A percentile compares a stretch with the other conserved stretches of the same genome.
phyloP scores from a whole-genome alignment of 345 rosid species.

The Eutrema heterophyllum region DNA sequence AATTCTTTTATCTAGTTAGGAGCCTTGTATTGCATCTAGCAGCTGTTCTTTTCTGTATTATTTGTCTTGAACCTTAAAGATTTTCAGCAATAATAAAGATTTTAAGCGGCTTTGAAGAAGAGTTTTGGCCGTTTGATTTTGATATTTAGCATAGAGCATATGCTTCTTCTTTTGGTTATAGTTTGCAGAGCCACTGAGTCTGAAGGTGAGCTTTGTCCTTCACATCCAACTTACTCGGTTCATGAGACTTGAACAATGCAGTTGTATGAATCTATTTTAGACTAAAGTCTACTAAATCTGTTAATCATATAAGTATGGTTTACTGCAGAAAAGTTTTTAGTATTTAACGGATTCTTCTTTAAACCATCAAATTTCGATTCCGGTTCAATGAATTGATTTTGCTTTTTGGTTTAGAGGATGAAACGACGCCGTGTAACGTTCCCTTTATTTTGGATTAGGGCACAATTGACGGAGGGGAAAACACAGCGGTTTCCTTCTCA shows the following conservation, averaged over 20 bases:
- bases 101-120: conserved; percentile 3
- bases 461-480: conserved; percentile 7
- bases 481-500: conserved; percentile 4
- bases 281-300: background rate
- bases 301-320: background rate
- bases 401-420: background rate
- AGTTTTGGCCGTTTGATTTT: background rate
- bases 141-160: background rate
- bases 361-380: background rate
- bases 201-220: background rate
- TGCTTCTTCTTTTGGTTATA: background rate
- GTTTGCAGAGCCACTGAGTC: background rate
- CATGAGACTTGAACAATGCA: background rate
- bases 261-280: background rate
- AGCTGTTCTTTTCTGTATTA: background rate
- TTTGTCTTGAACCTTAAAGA: conserved; percentile 6
- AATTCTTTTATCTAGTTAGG: background rate
- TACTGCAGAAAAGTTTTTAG: background rate
- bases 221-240: background rate
- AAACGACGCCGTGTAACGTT: conserved; percentile 9
- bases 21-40: background rate
- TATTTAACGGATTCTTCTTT: background rate
- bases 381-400: background rate
- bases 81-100: conserved; percentile 5
- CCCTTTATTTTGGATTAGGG: conserved; percentile 17